Percentiles rank a stretch among this genome's conserved stretches.
Evolutionary conservation across 2,329 filamentous ascomycete genomes (phyloP).

Genomic region (Fusarium nanum): DNA sequence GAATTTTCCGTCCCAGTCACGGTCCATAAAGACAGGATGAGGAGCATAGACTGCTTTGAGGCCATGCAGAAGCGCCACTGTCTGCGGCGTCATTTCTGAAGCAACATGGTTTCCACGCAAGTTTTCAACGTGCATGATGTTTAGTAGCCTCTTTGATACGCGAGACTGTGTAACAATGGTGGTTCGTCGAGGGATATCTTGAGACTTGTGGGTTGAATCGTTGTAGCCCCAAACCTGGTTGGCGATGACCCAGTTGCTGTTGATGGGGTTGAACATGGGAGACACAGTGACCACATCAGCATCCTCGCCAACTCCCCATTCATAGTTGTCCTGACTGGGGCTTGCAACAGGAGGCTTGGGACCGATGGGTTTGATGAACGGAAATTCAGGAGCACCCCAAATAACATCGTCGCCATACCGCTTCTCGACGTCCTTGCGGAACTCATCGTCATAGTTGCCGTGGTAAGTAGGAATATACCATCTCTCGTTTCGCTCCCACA

Average conservation of each 20-base stretch:
- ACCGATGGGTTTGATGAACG: conserved; percentile 71
- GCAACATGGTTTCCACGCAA: conserved; percentile 79
- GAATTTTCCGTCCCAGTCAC: conserved; percentile 71
- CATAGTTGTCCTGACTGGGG: conserved; percentile 72
- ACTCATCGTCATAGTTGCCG: conserved; percentile 74
- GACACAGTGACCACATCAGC: conserved; percentile 80
- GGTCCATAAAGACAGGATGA: conserved; percentile 83
- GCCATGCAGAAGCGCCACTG: conserved; percentile 79
- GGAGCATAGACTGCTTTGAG: conserved; percentile 83
- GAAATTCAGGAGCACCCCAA: conserved; percentile 73
- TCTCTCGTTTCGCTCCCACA: conserved; percentile 79
- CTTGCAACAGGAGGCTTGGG: conserved; percentile 70
- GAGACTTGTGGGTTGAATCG: conserved; percentile 60
- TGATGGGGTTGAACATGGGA: conserved; percentile 81
- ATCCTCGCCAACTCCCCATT: conserved; percentile 81
- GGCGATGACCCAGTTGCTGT: conserved; percentile 78
- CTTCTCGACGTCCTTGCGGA: conserved; percentile 71
- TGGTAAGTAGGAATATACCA: conserved; percentile 78
- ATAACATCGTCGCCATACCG: conserved; percentile 65
- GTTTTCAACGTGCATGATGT: conserved; percentile 83
- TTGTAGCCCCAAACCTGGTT: conserved; percentile 76
- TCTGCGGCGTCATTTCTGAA: conserved; percentile 83
- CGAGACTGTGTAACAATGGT: conserved; percentile 84
- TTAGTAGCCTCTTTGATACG: conserved; percentile 75
- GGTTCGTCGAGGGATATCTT: conserved; percentile 74